phyloP scores from a whole-genome alignment of 768 basidiomycete genomes.

The Boletales sp. region DNA sequence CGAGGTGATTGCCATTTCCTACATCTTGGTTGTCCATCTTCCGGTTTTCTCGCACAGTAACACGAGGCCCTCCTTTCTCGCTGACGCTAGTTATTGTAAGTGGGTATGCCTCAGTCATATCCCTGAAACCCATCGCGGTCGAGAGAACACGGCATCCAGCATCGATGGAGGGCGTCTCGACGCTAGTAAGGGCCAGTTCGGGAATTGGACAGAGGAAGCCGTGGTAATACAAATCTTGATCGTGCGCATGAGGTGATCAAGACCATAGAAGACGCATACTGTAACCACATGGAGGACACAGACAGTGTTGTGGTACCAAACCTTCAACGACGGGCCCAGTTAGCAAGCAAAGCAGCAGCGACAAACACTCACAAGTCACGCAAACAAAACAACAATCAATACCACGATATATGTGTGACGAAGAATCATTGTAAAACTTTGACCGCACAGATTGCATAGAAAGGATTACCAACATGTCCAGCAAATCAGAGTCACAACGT shows the following conservation, averaged over 20 bases:
- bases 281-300: conserved; percentile 54
- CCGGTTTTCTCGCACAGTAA: no score
- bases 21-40: no score
- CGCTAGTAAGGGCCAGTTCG: conserved; percentile 60
- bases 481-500: conserved; percentile 48
- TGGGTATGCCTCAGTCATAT: conserved; percentile 66
- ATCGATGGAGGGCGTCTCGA: conserved; percentile 60
- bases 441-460: conserved; percentile 56
- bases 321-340: conserved; percentile 15
- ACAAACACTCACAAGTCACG: conserved; percentile 37
- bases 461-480: conserved; percentile 57
- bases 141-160: conserved; percentile 72
- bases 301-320: conserved; percentile 49
- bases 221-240: conserved; percentile 61
- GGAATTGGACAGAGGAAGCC: conserved; percentile 61
- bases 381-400: conserved; percentile 52
- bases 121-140: conserved; percentile 48
- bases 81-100: conserved; percentile 63
- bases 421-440: conserved; percentile 61
- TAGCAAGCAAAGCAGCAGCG: neutral
- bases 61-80: no score
- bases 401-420: conserved; percentile 56
- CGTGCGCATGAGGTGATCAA: conserved; percentile 60
- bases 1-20: no score
- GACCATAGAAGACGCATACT: conserved; percentile 45